These are phyloP conservation scores for Cetraspora pellucida DNA, from an alignment of 192 early-diverging fungal genomes.

Conservation along the genomic window DNA sequence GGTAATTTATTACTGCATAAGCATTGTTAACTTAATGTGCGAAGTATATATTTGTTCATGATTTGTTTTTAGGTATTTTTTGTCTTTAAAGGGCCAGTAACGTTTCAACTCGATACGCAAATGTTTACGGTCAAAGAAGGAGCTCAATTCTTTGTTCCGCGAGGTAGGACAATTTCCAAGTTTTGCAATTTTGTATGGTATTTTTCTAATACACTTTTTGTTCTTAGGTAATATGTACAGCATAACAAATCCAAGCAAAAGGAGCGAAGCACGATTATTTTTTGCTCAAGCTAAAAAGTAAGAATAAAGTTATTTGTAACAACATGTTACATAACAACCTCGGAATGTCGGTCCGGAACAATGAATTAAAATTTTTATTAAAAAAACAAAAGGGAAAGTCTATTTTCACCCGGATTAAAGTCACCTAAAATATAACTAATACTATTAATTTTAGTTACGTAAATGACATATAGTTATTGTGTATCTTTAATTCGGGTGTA, in stretches of 20 bases:
- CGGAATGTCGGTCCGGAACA: too few relatives aligned
- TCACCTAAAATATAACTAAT: too few relatives aligned
- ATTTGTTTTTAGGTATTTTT: constrained; percentile 41
- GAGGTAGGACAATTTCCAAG: constrained; percentile 41
- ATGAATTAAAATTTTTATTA: too few relatives aligned
- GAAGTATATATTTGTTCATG: neutral
- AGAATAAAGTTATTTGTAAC: too few relatives aligned
- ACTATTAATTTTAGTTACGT: too few relatives aligned
- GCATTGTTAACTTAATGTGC: neutral
- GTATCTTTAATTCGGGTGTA: too few relatives aligned
- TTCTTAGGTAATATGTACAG: constrained; percentile 11
- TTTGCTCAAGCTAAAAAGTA: neutral
- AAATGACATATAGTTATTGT: too few relatives aligned
- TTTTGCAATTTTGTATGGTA: neutral
- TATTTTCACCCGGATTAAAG: too few relatives aligned
- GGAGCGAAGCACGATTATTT: neutral
- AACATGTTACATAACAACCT: too few relatives aligned
- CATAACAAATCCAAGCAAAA: neutral
- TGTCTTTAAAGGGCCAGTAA: constrained; percentile 48
- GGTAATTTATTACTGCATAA: constrained; percentile 37
- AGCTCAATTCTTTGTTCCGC: constrained; percentile 53
- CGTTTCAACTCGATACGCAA: constrained; percentile 47
- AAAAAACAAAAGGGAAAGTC: too few relatives aligned
- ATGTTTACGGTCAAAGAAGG: constrained; percentile 47
- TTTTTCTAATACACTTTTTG: neutral